Conservation (phyloP, 345 rosid species). For the Lumnitzera littorea region DNA sequence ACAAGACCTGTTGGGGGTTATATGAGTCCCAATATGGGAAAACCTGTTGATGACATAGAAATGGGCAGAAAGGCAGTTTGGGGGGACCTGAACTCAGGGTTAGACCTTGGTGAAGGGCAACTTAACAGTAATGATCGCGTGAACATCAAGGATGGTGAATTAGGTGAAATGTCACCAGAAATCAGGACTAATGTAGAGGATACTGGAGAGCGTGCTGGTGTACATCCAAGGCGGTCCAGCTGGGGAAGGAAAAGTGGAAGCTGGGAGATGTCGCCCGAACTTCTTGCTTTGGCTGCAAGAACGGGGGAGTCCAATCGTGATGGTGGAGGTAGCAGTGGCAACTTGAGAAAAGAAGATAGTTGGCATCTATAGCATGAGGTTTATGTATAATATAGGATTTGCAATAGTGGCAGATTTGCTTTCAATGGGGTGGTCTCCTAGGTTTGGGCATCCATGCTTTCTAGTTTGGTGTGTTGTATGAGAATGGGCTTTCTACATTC, state of each 20-base stretch:
- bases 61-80: conserved; percentile 95
- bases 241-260: conserved; percentile 80
- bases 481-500: conserved; percentile 27
- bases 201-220: conserved; percentile 44
- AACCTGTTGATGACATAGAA: conserved; percentile 80
- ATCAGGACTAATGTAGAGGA: conserved; percentile 62
- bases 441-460: conserved; percentile 22
- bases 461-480: conserved; percentile 37
- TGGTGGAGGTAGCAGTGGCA: conserved; percentile 52
- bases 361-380: conserved; percentile 30
- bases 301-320: conserved; percentile 68
- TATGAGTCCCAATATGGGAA: conserved; percentile 97
- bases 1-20: conserved; percentile 59
- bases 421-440: conserved; percentile 21
- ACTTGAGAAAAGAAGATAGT: conserved; percentile 40
- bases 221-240: conserved; percentile 74
- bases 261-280: conserved; percentile 83
- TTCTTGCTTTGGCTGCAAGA: conserved; percentile 84
- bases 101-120: conserved; percentile 60
- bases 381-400: conserved; percentile 14
- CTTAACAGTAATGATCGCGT: conserved; percentile 44
- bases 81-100: conserved; percentile 66
- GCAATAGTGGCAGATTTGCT: conserved; percentile 1
- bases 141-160: conserved; percentile 76
- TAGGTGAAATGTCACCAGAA: conserved; percentile 65